Evolutionary conservation across 305 asterid species (phyloP).

Genomic region (Fraxinus paxiana): DNA sequence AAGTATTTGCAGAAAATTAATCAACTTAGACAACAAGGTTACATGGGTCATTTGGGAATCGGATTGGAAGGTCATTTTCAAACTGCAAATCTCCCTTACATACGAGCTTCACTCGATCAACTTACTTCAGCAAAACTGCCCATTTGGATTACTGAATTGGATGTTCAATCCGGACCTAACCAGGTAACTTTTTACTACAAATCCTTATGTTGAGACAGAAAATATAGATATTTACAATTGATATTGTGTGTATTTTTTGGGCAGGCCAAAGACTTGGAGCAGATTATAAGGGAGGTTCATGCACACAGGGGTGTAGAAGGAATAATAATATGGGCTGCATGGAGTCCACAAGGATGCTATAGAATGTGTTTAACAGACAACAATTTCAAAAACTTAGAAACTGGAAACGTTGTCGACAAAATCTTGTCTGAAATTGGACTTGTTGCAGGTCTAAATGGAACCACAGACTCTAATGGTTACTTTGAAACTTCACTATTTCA

Average conservation of each 20-base stretch:
- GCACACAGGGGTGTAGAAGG: slow-evolving; percentile 42
- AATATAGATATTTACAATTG: neutral
- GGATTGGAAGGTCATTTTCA: slow-evolving; percentile 66
- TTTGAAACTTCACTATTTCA: slow-evolving; percentile 46
- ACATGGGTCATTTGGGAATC: slow-evolving; percentile 49
- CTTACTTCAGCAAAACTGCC: slow-evolving; percentile 50
- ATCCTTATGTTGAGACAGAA: neutral
- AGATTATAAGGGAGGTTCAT: slow-evolving; percentile 38
- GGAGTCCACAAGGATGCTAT: slow-evolving; percentile 53
- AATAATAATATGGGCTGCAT: slow-evolving; percentile 50
- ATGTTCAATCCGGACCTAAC: slow-evolving; percentile 34
- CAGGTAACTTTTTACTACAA: slow-evolving; percentile 14
- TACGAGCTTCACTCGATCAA: slow-evolving; percentile 47
- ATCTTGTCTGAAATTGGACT: neutral
- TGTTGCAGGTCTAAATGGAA: slow-evolving; percentile 18
- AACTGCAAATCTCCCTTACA: slow-evolving; percentile 39
- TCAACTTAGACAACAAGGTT: slow-evolving; percentile 34
- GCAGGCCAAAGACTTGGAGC: slow-evolving; percentile 46
- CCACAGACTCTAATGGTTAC: slow-evolving; percentile 43
- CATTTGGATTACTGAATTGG: slow-evolving; percentile 72
- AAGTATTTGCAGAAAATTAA: slow-evolving; percentile 39
- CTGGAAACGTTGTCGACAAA: slow-evolving; percentile 52
- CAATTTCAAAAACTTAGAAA: slow-evolving; percentile 48
- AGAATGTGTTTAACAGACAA: slow-evolving; percentile 69
- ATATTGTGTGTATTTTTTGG: neutral